Conservation (phyloP, 2,329 filamentous ascomycete genomes). For the Cladorrhinum sp. region DNA sequence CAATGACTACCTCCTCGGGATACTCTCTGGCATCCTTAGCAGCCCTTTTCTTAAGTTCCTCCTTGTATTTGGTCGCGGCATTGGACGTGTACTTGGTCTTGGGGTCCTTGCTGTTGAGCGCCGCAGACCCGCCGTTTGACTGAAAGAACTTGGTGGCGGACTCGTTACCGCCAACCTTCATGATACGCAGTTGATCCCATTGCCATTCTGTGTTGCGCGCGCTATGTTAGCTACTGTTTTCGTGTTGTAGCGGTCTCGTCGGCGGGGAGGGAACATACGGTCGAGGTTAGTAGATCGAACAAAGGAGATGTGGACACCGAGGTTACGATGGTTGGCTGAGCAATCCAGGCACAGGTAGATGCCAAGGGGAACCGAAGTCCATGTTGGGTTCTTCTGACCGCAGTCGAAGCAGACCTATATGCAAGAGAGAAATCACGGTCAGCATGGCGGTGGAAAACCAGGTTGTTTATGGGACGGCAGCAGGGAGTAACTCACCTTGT, state of each 20-base stretch:
- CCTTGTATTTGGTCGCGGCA: constrained; percentile 96
- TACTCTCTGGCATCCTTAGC: constrained; percentile 83
- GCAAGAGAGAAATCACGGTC: constrained; percentile 13
- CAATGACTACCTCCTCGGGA: constrained; percentile 78
- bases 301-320: constrained; percentile 98
- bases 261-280: constrained; percentile 59
- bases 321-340: constrained; percentile 93
- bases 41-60: constrained; percentile 84
- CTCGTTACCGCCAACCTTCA: constrained; percentile 99
- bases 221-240: constrained; percentile 21
- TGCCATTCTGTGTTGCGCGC: constrained; percentile 69
- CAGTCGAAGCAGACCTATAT: constrained; percentile 94
- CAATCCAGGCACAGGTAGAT: constrained; percentile 99
- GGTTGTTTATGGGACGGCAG: no score
- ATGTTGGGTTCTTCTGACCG: constrained; percentile 94
- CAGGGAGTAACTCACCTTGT: constrained; percentile 64
- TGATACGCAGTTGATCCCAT: constrained; percentile 95
- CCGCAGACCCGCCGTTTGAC: constrained; percentile 88
- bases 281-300: constrained; percentile 98
- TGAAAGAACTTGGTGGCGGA: constrained; percentile 98
- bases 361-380: constrained; percentile 94
- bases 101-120: constrained; percentile 90
- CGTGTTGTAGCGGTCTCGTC: not conserved
- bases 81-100: constrained; percentile 92
- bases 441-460: constrained; percentile 22